phyloP scores from a whole-genome alignment of 805 yeast genomes.

The Spathaspora gorwiae region DNA sequence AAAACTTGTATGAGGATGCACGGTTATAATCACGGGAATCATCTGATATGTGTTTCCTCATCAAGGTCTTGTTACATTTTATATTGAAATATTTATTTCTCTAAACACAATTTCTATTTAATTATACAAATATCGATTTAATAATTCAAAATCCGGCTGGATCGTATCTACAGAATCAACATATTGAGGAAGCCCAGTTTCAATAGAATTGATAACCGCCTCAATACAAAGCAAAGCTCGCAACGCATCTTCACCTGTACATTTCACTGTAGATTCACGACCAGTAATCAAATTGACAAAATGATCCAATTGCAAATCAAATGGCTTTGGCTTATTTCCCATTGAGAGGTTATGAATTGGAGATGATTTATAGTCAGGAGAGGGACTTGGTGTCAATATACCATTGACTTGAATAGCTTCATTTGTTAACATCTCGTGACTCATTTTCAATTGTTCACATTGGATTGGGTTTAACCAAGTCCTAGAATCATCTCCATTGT shows the following conservation, averaged over 20 bases:
- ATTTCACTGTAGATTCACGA: conserved; percentile 20
- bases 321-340: conserved; percentile 18
- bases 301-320: conserved; percentile 36
- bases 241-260: conserved; percentile 32
- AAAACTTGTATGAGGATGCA: conserved; percentile 7
- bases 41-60: no score
- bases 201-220: conserved; percentile 29
- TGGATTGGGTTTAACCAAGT: conserved; percentile 27
- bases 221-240: conserved; percentile 31
- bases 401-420: conserved; percentile 5
- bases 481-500: conserved; percentile 6
- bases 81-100: no score
- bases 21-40: background rate
- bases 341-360: conserved; percentile 14
- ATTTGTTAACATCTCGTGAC: conserved; percentile 8
- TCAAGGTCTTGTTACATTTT: no score
- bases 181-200: conserved; percentile 25
- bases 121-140: conserved; percentile 3
- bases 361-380: conserved; percentile 19
- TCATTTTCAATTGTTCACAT: conserved; percentile 17
- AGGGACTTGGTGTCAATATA: conserved; percentile 27
- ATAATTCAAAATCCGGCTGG: conserved; percentile 9
- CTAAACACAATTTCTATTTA: no score
- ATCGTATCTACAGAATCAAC: conserved; percentile 19
- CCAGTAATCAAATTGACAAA: conserved; percentile 32